Conservation (phyloP, 73 alveolate species). For the Tetrahymena elliotti region DNA sequence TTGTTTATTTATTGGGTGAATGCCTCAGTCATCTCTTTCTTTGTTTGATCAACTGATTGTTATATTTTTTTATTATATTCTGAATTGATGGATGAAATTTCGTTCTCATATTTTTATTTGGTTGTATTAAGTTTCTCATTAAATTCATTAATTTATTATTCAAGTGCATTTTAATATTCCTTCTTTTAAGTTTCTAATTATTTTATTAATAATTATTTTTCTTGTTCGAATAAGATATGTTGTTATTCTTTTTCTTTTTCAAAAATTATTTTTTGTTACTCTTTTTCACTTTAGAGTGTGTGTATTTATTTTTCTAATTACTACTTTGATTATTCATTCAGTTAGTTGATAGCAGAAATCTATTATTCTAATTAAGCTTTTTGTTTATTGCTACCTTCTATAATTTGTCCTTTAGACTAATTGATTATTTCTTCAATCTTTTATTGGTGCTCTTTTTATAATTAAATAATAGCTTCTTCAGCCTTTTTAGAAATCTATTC, state of each 20-base stretch:
- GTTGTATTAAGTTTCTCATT: background rate
- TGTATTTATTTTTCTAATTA: background rate
- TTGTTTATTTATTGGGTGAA: background rate
- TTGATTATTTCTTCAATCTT: background rate
- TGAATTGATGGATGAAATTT: background rate
- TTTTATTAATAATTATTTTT: background rate
- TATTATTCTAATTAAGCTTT: background rate
- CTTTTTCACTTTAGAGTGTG: background rate
- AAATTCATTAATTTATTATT: background rate
- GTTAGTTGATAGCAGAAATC: background rate
- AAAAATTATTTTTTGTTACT: background rate
- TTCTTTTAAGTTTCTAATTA: background rate
- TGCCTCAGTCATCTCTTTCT: background rate
- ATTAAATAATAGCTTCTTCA: background rate
- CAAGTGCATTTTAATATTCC: background rate
- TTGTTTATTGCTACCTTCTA: background rate
- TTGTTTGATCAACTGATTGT: background rate
- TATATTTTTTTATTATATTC: background rate
- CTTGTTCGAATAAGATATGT: background rate
- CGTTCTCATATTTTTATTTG: background rate
- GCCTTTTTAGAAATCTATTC: background rate
- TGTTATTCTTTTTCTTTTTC: background rate
- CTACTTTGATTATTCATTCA: background rate
- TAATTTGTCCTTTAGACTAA: background rate
- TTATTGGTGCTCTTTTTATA: background rate